Percentiles rank a stretch among this genome's conserved stretches.
These are phyloP conservation scores for Botrytis porri DNA, from an alignment of 2,329 filamentous ascomycete genomes.

Conservation along the genomic window DNA sequence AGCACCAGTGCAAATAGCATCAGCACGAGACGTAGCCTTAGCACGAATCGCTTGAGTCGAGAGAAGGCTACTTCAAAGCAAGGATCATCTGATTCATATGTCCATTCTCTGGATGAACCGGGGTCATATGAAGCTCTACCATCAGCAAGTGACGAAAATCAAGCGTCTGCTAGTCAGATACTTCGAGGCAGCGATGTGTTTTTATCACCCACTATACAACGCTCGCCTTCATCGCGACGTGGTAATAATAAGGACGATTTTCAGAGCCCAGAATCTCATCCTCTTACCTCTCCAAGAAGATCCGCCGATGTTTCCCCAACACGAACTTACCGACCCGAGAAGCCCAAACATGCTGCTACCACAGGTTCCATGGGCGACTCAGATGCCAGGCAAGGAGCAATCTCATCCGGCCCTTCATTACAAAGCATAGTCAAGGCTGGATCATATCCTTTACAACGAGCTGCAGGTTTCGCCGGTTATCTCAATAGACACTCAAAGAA, in stretches of 20 bases:
- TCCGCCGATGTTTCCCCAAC: conserved; percentile 20
- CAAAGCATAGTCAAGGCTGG: conserved; percentile 61
- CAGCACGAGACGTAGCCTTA: conserved; percentile 49
- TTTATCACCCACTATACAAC: conserved; percentile 67
- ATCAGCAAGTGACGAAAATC: conserved; percentile 69
- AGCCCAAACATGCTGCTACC: conserved; percentile 27
- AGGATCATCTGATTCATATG: conserved; percentile 71
- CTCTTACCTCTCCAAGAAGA: conserved; percentile 29
- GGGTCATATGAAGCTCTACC: conserved; percentile 69
- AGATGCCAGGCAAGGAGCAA: conserved; percentile 28
- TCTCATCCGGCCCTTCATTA: conserved; percentile 50
- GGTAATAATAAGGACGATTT: conserved; percentile 24
- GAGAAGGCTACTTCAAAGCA: conserved; percentile 52
- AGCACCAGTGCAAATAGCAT: conserved; percentile 55
- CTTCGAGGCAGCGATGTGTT: conserved; percentile 85
- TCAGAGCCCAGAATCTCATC: conserved; percentile 21
- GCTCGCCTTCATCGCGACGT: conserved; percentile 40
- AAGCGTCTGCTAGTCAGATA: conserved; percentile 86
- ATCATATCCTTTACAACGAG: conserved; percentile 77
- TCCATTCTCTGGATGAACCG: conserved; percentile 69
- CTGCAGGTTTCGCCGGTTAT: conserved; percentile 78
- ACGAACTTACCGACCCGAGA: conserved; percentile 19
- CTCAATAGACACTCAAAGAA: conserved; percentile 74
- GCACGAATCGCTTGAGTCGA: conserved; percentile 48
- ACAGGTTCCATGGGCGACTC: conserved; percentile 30